phyloP scores from a whole-genome alignment of 2,329 filamentous ascomycete genomes.

The Calonectria fujianensis region DNA sequence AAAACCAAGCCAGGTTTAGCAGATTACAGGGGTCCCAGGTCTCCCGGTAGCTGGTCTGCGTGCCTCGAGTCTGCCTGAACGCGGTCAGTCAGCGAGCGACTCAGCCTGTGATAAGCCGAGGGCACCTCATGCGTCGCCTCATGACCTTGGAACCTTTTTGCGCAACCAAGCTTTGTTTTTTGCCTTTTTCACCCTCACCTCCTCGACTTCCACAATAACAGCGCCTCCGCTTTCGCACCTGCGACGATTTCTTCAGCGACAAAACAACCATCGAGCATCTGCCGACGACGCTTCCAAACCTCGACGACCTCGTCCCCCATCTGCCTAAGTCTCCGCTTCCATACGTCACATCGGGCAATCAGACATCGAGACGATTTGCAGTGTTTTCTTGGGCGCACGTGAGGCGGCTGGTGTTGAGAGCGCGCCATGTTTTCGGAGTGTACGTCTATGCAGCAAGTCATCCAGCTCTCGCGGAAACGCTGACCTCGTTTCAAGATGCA shows the following conservation, averaged over 20 bases:
- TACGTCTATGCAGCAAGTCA: constrained; percentile 68
- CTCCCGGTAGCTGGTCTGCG: constrained; percentile 37
- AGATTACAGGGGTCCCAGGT: constrained; percentile 46
- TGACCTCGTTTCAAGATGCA: constrained; percentile 79
- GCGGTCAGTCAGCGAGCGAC: constrained; percentile 54
- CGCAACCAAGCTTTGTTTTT: constrained; percentile 42
- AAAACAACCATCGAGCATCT: not conserved
- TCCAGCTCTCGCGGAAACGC: constrained; percentile 24
- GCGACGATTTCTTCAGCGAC: not conserved
- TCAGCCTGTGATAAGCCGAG: constrained; percentile 53
- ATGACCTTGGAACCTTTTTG: constrained; percentile 51
- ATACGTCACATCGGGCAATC: constrained; percentile 51
- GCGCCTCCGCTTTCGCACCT: constrained; percentile 26
- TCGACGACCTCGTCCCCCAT: constrained; percentile 45
- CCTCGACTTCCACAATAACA: constrained; percentile 20
- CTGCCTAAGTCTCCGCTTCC: constrained; percentile 41
- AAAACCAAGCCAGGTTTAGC: constrained; percentile 33
- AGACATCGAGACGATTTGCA: constrained; percentile 38
- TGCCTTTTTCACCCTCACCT: constrained; percentile 42
- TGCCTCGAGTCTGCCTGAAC: constrained; percentile 49
- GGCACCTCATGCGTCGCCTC: constrained; percentile 52
- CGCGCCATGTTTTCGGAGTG: constrained; percentile 82
- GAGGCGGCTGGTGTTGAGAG: constrained; percentile 60
- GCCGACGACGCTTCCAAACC: constrained; percentile 31
- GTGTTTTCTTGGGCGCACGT: constrained; percentile 49